Percentiles rank a stretch among this genome's conserved stretches.
These are phyloP conservation scores for Podospora australis DNA, from an alignment of 495 filamentous ascomycete genomes.

Conservation along the genomic window DNA sequence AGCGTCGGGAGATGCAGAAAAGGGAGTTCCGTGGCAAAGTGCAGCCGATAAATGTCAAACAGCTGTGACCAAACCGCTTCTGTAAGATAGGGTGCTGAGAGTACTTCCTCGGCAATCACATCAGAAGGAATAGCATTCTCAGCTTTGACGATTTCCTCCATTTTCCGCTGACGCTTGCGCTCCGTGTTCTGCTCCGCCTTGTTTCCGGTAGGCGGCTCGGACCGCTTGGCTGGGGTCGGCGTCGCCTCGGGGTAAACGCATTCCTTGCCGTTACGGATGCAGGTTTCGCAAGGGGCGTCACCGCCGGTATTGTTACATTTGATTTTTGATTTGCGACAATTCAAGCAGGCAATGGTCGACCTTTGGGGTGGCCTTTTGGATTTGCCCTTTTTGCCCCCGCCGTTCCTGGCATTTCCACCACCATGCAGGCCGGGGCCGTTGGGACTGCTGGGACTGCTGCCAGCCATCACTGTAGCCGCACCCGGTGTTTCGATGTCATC, in stretches of 20 bases:
- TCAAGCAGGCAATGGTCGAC: constrained; percentile 72
- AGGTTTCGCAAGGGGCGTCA: constrained; percentile 64
- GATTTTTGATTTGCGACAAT: constrained; percentile 76
- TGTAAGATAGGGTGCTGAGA: constrained; percentile 53
- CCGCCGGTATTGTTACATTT: constrained; percentile 72
- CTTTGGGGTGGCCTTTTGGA: constrained; percentile 53
- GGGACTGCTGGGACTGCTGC: constrained; percentile 25
- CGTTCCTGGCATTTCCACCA: constrained; percentile 10
- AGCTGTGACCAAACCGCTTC: constrained; percentile 63
- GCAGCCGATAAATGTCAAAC: constrained; percentile 74
- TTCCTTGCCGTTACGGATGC: constrained; percentile 66
- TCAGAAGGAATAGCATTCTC: constrained; percentile 28
- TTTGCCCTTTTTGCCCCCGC: constrained; percentile 40
- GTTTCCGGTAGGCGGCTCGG: constrained; percentile 42
- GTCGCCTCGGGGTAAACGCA: constrained; percentile 67
- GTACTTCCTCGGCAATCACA: constrained; percentile 39
- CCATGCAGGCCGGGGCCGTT: constrained; percentile 1
- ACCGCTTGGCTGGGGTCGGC: constrained; percentile 50
- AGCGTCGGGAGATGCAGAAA: constrained; percentile 78
- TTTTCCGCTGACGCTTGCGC: constrained; percentile 55
- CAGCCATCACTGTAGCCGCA: constrained; percentile 20
- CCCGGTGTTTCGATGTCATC: constrained; percentile 20
- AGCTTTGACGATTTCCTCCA: constrained; percentile 39
- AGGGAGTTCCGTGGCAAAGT: constrained; percentile 75
- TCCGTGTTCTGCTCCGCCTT: constrained; percentile 56